Conservation (phyloP, 139 green algal genomes). For the Chlamydomonas urium region DNA sequence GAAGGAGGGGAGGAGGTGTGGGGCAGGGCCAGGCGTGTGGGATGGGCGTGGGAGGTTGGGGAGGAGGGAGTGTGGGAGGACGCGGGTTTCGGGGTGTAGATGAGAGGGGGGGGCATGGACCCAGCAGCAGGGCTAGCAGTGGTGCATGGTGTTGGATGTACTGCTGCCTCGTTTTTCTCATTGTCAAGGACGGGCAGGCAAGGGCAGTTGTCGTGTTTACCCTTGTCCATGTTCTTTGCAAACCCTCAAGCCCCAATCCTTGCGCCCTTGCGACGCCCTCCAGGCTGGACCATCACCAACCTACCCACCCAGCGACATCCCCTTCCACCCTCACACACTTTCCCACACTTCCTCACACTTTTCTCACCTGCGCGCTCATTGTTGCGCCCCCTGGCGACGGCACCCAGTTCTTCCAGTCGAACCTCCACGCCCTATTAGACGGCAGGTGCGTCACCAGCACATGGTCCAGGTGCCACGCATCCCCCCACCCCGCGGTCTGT, state of each 20-base stretch:
- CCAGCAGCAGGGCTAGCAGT: no score
- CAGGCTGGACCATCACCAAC: not conserved
- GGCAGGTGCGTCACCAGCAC: slow-evolving; percentile 30
- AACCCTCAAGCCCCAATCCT: not conserved
- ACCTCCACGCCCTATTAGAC: slow-evolving; percentile 32
- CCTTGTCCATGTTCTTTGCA: not conserved
- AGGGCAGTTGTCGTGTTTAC: not conserved
- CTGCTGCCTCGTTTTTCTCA: no score
- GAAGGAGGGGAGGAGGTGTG: not conserved
- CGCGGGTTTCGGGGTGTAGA: not conserved
- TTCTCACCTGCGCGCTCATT: slow-evolving; percentile 6
- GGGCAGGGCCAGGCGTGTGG: not conserved
- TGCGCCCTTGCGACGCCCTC: not conserved
- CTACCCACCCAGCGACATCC: not conserved
- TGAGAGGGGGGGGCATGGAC: no score
- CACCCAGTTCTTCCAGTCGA: slow-evolving; percentile 34
- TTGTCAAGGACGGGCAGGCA: no score
- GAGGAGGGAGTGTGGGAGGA: not conserved
- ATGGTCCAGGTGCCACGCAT: slow-evolving; percentile 36
- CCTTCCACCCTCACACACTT: not conserved
- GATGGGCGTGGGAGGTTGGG: not conserved
- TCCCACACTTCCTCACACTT: not conserved
- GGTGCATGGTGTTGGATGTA: no score
- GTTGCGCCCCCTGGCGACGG: slow-evolving; percentile 23
- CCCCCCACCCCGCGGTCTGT: slow-evolving; percentile 19